Conservation (phyloP, 306 rosid genomes). For the Amphicarpaea edgeworthii region DNA sequence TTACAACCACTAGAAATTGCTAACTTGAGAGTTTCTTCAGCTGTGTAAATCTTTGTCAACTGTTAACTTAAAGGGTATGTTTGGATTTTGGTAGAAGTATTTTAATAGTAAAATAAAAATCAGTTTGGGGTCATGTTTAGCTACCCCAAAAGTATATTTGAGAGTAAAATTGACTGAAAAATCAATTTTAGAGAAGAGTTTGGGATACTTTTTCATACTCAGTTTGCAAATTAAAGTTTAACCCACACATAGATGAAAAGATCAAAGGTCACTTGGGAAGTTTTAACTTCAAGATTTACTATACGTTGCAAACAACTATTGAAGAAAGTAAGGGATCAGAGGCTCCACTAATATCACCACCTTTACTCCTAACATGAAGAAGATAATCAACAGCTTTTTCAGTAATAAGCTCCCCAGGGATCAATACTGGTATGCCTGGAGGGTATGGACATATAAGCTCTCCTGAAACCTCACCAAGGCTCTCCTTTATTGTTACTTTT, state of each 20-base stretch:
- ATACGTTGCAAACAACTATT: constrained; percentile 64
- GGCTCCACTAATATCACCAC: constrained; percentile 74
- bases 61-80: too few relatives aligned
- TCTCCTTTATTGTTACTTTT: constrained; percentile 59
- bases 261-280: constrained; percentile 21
- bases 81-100: too few relatives aligned
- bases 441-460: constrained; percentile 89
- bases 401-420: constrained; percentile 80
- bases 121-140: too few relatives aligned
- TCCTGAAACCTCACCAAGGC: constrained; percentile 77
- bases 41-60: background rate
- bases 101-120: too few relatives aligned
- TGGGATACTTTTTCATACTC: too few relatives aligned
- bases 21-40: constrained; percentile 31
- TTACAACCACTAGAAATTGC: background rate
- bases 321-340: constrained; percentile 79
- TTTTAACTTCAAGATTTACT: constrained; percentile 33
- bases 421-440: constrained; percentile 83
- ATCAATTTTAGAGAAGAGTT: too few relatives aligned
- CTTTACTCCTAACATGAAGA: constrained; percentile 61
- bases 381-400: constrained; percentile 69
- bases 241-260: too few relatives aligned
- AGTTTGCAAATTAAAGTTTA: too few relatives aligned
- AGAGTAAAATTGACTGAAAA: too few relatives aligned
- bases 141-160: too few relatives aligned